Evolutionary conservation across 192 early-diverging fungal species (phyloP).

Genomic region (Funneliformis mosseae): DNA sequence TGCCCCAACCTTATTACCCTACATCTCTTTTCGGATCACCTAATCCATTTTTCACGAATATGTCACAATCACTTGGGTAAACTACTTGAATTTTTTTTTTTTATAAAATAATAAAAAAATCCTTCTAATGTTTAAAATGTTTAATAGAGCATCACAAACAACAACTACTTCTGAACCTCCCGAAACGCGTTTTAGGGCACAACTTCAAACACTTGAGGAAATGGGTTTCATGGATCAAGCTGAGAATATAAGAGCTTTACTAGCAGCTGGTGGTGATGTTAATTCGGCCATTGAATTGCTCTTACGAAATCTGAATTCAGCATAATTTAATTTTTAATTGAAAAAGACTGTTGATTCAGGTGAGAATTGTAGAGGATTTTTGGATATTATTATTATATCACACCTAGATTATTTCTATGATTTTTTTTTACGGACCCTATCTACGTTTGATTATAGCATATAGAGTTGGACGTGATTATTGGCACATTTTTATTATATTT

Average conservation of each 20-base stretch:
- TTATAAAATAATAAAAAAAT: neutral
- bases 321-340: neutral
- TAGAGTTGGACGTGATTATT: neutral
- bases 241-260: constrained; percentile 85
- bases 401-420: neutral
- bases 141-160: neutral
- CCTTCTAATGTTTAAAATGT: too few relatives aligned
- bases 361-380: neutral
- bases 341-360: neutral
- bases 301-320: constrained; percentile 33
- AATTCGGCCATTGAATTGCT: constrained; percentile 81
- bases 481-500: neutral
- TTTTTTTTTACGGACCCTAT: neutral
- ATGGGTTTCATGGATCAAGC: constrained; percentile 92
- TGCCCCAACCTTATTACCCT: constrained; percentile 22
- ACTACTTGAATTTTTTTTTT: neutral
- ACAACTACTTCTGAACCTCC: constrained; percentile 45
- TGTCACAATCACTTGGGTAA: constrained; percentile 9
- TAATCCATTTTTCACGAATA: constrained; percentile 22
- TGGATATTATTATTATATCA: neutral
- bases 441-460: neutral
- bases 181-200: constrained; percentile 62
- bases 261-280: constrained; percentile 84
- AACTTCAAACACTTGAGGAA: constrained; percentile 80
- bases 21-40: constrained; percentile 25